These are phyloP conservation scores for Microbotryomycetes sp. DNA, from an alignment of 1,284 basidiomycete species.

Conservation along the genomic window DNA sequence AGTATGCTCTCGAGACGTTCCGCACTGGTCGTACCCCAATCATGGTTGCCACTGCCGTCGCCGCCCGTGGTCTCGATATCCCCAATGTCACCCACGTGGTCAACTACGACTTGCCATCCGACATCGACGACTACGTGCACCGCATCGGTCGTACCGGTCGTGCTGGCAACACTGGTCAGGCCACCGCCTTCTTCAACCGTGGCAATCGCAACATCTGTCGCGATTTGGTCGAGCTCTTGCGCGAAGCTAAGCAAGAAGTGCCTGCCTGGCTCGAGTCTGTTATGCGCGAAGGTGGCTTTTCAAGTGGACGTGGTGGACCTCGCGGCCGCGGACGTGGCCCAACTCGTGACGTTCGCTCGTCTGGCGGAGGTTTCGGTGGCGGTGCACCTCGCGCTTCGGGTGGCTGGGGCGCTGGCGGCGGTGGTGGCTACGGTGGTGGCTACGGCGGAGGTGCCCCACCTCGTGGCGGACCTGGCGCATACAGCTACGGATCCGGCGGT, in stretches of 20 bases:
- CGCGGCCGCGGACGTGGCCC: slow-evolving; percentile 47
- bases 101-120: slow-evolving; percentile 96
- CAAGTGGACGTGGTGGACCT: slow-evolving; percentile 58
- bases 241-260: slow-evolving; percentile 95
- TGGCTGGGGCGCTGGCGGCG: slow-evolving; percentile 36
- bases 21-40: slow-evolving; percentile 89
- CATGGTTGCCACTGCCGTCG: slow-evolving; percentile 96
- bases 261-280: slow-evolving; percentile 87
- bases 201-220: slow-evolving; percentile 68
- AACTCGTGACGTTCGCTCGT: slow-evolving; percentile 41
- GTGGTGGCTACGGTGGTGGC: slow-evolving; percentile 35
- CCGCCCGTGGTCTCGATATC: slow-evolving; percentile 97
- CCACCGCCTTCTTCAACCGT: slow-evolving; percentile 54
- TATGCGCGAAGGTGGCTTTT: slow-evolving; percentile 64
- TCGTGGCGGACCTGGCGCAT: slow-evolving; percentile 5
- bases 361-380: slow-evolving; percentile 33
- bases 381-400: slow-evolving; percentile 28
- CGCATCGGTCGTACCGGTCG: slow-evolving; percentile 98
- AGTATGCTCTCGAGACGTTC: slow-evolving; percentile 92
- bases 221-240: slow-evolving; percentile 84
- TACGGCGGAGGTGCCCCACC: slow-evolving; percentile 20
- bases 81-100: slow-evolving; percentile 98
- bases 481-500: slow-evolving; percentile 1
- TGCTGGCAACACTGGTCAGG: slow-evolving; percentile 95
- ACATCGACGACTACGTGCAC: slow-evolving; percentile 98